Conservation (phyloP, 2,329 filamentous ascomycete species). For the Elsinoe ampelina region DNA sequence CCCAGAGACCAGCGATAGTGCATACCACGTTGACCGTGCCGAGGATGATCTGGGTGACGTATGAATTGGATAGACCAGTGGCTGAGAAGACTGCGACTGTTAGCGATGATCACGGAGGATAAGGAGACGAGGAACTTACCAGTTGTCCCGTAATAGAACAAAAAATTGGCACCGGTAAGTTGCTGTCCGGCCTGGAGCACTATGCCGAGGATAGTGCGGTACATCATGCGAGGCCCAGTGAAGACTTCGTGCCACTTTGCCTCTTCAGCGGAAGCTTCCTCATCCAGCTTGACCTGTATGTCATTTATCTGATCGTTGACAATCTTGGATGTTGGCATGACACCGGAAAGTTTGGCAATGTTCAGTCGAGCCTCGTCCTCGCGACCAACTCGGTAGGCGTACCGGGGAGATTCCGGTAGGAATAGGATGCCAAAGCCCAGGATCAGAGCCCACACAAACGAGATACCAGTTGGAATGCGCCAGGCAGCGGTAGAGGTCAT, state of each 20-base stretch:
- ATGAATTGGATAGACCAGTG: constrained; percentile 30
- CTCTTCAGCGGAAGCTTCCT: constrained; percentile 21
- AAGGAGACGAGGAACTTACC: not conserved
- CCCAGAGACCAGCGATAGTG: constrained; percentile 39
- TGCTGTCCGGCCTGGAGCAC: constrained; percentile 26
- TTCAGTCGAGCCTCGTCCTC: constrained; percentile 25
- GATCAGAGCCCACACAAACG: constrained; percentile 26
- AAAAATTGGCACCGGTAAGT: constrained; percentile 27
- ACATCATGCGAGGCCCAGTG: constrained; percentile 23
- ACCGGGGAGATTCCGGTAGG: constrained; percentile 26
- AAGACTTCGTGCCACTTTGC: constrained; percentile 25
- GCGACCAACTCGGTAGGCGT: constrained; percentile 24
- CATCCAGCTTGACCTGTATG: constrained; percentile 26
- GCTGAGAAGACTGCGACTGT: constrained; percentile 41
- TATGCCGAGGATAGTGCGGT: constrained; percentile 26
- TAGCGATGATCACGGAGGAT: not conserved
- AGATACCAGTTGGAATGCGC: constrained; percentile 27
- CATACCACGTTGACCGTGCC: constrained; percentile 40
- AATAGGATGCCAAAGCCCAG: constrained; percentile 27
- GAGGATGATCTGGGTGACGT: constrained; percentile 40
- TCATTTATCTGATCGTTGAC: constrained; percentile 24
- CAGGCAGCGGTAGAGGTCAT: constrained; percentile 20
- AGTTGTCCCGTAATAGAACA: constrained; percentile 23
- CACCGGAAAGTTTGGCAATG: constrained; percentile 23
- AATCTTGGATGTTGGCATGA: constrained; percentile 20